Base-by-base conservation (phyloP, 2,329 filamentous ascomycete species). In the Penicillium capsulatum region DNA sequence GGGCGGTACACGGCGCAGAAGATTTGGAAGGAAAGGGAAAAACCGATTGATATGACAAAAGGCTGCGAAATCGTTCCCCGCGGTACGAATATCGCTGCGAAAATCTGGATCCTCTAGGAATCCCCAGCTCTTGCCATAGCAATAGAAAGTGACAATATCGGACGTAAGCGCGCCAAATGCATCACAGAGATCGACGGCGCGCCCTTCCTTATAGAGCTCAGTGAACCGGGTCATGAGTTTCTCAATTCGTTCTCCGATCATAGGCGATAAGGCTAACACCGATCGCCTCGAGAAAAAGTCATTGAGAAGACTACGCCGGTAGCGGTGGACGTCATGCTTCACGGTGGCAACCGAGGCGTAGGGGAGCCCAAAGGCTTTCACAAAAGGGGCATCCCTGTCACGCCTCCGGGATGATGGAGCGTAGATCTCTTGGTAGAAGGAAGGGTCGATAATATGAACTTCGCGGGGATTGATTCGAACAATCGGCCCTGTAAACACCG, bases 241-340 rank as follows among this genome's bases (percentile, higher is more conserved):
- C 1, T 38, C 16, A 2, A 59, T 34, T 7, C 36, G 64, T 2
- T 55, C 45, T 6, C 60, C 46, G 9, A 73, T 56, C 5, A 68
- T 48, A 1, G 55, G 55, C 26, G 66, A 59, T 2, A 71, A 50
- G 2, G 49, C 49, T 4, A 51, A 42, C 14, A 73, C 60, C 6
- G 64, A 61, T 8, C 55, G 54, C 24, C 58, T 62, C 2, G 70
- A 71, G 47, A 73, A 75, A 54, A 70, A 73, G 0, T 57, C 60
- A 38, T 62, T 69, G 33, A 74, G 42, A 2, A 66, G 56, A 3
- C 45, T 58, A 10, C 71, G 65, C 3, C 71, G 65, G 13, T 60
- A 52, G 2, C 67, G 64, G 44, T 74, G 71, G 5, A 62, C 51
- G 15, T 68, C 59, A 40, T 69, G 64, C 6, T 57, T 48, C n/a